Percentiles rank a stretch among this genome's conserved stretches.
These are phyloP conservation scores for Camelina hispida DNA, from an alignment of 345 rosid species.

Conservation along the genomic window DNA sequence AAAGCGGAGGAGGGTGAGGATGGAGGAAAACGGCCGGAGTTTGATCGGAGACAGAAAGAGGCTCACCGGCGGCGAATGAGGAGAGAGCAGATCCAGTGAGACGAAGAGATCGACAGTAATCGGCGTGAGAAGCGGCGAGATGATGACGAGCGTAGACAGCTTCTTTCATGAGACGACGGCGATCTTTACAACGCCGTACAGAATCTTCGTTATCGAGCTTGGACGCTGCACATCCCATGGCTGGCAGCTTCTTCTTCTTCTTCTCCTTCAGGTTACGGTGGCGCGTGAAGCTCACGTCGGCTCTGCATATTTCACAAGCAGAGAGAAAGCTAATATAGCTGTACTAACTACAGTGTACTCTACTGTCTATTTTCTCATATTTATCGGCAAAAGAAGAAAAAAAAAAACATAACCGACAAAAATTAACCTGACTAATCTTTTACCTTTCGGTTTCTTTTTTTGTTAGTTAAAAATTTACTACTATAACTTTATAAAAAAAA, in stretches of 20 bases:
- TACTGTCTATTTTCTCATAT: constrained; percentile 7
- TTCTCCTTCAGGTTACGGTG: constrained; percentile 15
- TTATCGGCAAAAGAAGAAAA: not conserved
- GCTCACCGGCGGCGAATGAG: constrained; percentile 76
- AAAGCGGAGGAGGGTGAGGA: constrained; percentile 50
- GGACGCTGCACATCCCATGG: constrained; percentile 91
- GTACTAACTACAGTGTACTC: constrained; percentile 14
- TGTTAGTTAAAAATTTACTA: not conserved
- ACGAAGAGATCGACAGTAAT: constrained; percentile 88
- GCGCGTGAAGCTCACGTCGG: constrained; percentile 37
- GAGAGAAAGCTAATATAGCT: not conserved
- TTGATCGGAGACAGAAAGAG: constrained; percentile 76
- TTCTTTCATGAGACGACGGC: constrained; percentile 90
- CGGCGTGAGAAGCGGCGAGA: constrained; percentile 88
- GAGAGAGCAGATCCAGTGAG: constrained; percentile 87
- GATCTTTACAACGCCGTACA: constrained; percentile 88
- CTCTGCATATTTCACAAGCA: constrained; percentile 12
- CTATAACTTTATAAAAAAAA: not conserved
- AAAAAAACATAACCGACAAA: constrained; percentile 14
- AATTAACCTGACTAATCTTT: constrained; percentile 20
- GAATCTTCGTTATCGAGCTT: constrained; percentile 93
- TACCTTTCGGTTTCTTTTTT: not conserved
- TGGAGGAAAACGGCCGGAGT: constrained; percentile 83
- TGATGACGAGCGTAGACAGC: constrained; percentile 87
- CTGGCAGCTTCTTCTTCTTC: not conserved